Conservation (phyloP, 2,329 filamentous ascomycete species). For the Alternaria longipes region DNA sequence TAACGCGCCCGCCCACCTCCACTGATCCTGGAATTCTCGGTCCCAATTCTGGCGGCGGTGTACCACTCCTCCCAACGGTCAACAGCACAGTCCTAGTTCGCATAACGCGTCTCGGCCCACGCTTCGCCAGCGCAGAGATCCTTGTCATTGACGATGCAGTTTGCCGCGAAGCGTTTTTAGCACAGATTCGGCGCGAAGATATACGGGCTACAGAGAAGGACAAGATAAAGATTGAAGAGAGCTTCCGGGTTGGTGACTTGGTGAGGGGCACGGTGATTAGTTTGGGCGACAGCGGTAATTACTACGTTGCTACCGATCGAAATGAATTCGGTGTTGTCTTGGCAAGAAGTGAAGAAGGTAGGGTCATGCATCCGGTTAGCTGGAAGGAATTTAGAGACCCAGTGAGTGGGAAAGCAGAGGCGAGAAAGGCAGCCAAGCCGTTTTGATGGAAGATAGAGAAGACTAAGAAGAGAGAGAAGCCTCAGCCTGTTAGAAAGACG, state of each 20-base stretch:
- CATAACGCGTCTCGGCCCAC: constrained; percentile 83
- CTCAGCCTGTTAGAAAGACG: background rate
- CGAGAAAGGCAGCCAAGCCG: constrained; percentile 92
- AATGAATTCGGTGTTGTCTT: constrained; percentile 95
- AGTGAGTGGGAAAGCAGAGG: constrained; percentile 77
- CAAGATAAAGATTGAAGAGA: constrained; percentile 87
- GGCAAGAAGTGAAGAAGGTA: constrained; percentile 86
- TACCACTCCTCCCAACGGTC: constrained; percentile 82
- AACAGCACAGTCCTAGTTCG: constrained; percentile 82
- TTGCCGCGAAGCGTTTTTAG: constrained; percentile 82
- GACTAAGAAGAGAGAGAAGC: background rate
- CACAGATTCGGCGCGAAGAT: constrained; percentile 86
- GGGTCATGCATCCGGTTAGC: constrained; percentile 89
- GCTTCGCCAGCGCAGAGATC: constrained; percentile 86
- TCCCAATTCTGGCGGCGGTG: constrained; percentile 54
- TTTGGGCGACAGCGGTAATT: constrained; percentile 91
- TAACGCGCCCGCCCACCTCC: constrained; percentile 36
- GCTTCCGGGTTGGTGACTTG: constrained; percentile 91
- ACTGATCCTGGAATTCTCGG: constrained; percentile 31
- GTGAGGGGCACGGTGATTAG: constrained; percentile 89
- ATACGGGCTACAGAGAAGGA: constrained; percentile 96
- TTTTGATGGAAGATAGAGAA: constrained; percentile 54
- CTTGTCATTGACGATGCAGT: constrained; percentile 76
- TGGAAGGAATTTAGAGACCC: constrained; percentile 96
- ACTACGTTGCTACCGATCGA: constrained; percentile 90